Evolutionary conservation across 2,329 filamentous ascomycete species (phyloP).

Genomic region (Elsinoe ampelina): DNA sequence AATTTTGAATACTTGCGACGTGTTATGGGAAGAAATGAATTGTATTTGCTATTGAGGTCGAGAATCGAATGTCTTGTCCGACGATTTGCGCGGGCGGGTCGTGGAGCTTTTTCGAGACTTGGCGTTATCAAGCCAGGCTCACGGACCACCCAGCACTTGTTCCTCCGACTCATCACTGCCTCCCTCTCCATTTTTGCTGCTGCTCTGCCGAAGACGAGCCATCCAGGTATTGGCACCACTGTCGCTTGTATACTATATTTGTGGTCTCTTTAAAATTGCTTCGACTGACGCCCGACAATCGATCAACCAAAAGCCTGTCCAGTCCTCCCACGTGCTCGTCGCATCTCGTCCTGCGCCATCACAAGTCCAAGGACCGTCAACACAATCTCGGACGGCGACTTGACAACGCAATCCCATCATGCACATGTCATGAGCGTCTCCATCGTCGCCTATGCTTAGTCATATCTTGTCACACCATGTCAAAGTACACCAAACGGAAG

Average conservation of each 20-base stretch:
- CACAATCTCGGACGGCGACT: no score
- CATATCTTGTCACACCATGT: constrained; percentile 8
- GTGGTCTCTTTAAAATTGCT: not conserved
- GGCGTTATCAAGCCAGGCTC: constrained; percentile 5
- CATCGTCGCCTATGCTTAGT: not conserved
- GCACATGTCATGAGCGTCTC: not conserved
- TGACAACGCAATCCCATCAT: not conserved
- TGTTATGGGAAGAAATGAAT: constrained; percentile 9
- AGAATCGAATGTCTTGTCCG: constrained; percentile 7
- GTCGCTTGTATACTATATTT: not conserved
- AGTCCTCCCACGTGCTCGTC: no score
- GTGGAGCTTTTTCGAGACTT: constrained; percentile 7
- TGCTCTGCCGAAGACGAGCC: not conserved
- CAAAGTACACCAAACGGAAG: constrained; percentile 29
- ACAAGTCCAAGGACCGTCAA: no score
- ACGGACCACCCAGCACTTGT: constrained; percentile 7
- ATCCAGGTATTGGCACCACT: not conserved
- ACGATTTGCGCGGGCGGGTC: not conserved
- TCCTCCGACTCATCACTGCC: not conserved
- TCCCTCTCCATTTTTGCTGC: not conserved
- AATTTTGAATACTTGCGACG: constrained; percentile 5
- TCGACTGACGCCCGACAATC: no score
- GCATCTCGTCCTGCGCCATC: no score
- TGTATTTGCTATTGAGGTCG: not conserved
- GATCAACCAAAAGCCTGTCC: no score